phyloP scores from a whole-genome alignment of 805 yeast species.

The Spencermartinsiella europaea region DNA sequence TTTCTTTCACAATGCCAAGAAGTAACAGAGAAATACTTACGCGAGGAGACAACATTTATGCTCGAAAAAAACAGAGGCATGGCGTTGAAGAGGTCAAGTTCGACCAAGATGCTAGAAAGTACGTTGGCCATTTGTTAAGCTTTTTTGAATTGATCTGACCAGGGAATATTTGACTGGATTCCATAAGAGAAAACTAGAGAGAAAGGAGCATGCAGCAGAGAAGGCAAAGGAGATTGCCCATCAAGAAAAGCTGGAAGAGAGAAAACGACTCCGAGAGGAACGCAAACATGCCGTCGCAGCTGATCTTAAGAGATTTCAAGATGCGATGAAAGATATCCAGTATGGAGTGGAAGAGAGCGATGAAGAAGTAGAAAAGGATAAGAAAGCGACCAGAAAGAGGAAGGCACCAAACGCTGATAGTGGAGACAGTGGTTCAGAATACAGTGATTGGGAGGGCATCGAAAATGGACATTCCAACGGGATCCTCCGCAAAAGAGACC shows the following conservation, averaged over 20 bases:
- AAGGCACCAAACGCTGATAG: conserved; percentile 27
- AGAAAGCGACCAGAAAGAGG: conserved; percentile 9
- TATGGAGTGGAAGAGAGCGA: conserved; percentile 25
- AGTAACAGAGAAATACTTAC: conserved; percentile 79
- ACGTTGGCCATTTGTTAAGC: conserved; percentile 18
- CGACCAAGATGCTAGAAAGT: conserved; percentile 67
- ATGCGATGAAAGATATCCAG: conserved; percentile 36
- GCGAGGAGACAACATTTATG: conserved; percentile 72
- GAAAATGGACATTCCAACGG: conserved; percentile 34
- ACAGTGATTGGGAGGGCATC: conserved; percentile 40
- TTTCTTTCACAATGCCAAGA: not conserved
- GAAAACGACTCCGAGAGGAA: conserved; percentile 67
- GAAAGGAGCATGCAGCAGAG: conserved; percentile 81
- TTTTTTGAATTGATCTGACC: conserved; percentile 2
- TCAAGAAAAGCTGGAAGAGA: conserved; percentile 65
- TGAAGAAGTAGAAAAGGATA: conserved; percentile 18
- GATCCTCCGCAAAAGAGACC: conserved; percentile 43
- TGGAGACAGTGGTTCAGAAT: conserved; percentile 21
- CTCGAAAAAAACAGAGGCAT: conserved; percentile 59
- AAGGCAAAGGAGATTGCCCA: conserved; percentile 73
- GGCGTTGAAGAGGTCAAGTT: conserved; percentile 80
- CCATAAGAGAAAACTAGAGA: conserved; percentile 84
- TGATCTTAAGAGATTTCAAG: conserved; percentile 55
- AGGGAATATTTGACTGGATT: conserved; percentile 86
- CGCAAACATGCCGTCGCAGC: conserved; percentile 59